phyloP scores from a whole-genome alignment of 2,329 filamentous ascomycete genomes.

The Ophiostoma sp. region DNA sequence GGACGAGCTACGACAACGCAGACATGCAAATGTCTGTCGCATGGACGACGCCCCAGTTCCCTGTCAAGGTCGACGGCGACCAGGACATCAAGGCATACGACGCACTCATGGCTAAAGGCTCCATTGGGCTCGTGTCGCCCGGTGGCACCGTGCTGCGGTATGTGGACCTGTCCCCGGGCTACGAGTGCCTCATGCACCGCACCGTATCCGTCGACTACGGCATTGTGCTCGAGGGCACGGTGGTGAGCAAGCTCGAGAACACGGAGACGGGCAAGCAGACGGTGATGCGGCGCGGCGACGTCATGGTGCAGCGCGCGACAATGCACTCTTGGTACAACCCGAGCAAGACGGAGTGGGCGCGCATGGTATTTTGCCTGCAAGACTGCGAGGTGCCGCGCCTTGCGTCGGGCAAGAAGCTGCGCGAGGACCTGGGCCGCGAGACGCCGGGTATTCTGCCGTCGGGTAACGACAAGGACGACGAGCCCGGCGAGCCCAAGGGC shows the following conservation, averaged over 20 bases:
- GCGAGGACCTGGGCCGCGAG: conserved; percentile 24
- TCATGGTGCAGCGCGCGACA: conserved; percentile 43
- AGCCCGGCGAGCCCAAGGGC: not conserved
- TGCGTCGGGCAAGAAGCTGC: conserved; percentile 21
- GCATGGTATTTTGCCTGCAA: conserved; percentile 42
- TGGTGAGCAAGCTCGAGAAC: conserved; percentile 25
- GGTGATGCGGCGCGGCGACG: conserved; percentile 27
- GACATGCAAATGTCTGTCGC: conserved; percentile 26
- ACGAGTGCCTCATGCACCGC: conserved; percentile 33
- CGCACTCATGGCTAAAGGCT: conserved; percentile 21
- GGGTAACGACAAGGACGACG: conserved; percentile 8
- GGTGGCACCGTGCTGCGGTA: conserved; percentile 29
- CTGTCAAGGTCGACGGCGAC: conserved; percentile 25
- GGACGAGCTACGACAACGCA: conserved; percentile 20
- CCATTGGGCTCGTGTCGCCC: conserved; percentile 25
- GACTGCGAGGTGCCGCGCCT: conserved; percentile 30
- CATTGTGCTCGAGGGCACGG: conserved; percentile 27
- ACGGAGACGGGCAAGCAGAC: conserved; percentile 21
- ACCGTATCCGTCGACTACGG: conserved; percentile 29
- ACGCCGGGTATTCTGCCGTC: conserved; percentile 16
- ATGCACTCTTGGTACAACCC: conserved; percentile 51
- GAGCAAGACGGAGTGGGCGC: conserved; percentile 43
- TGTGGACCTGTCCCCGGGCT: conserved; percentile 32
- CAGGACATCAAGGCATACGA: conserved; percentile 26
- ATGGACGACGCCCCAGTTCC: conserved; percentile 26